phyloP scores from a whole-genome alignment of 2,329 filamentous ascomycete genomes.

The Monilinia fructigena region DNA sequence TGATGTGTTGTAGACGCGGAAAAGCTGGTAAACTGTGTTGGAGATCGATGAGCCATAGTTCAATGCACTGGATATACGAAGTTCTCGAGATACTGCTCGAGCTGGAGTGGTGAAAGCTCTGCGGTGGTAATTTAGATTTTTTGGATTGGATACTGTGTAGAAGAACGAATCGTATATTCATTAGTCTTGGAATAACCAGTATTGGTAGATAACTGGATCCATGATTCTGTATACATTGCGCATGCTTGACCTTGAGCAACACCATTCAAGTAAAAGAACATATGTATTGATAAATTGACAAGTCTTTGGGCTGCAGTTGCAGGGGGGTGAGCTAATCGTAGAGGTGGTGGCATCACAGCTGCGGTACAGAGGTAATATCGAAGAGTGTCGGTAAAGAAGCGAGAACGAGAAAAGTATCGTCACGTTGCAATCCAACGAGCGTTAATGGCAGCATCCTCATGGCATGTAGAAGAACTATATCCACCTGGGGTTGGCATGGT shows the following conservation, averaged over 20 bases:
- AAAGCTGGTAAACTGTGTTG: neutral
- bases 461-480: neutral
- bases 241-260: constrained; percentile 17
- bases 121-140: constrained; percentile 8
- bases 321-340: constrained; percentile 6
- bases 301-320: neutral
- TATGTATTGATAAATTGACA: constrained; percentile 20
- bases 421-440: constrained; percentile 11
- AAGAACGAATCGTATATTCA: neutral
- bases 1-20: neutral
- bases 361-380: constrained; percentile 10
- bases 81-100: neutral
- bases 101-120: too few species aligned
- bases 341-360: constrained; percentile 15
- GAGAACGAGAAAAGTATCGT: constrained; percentile 10
- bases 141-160: constrained; percentile 11
- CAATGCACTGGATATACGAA: neutral
- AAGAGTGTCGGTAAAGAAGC: constrained; percentile 16
- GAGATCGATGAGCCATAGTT: too few species aligned
- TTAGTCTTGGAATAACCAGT: neutral
- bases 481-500: constrained; percentile 26
- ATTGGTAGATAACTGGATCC: constrained; percentile 14
- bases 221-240: constrained; percentile 6
- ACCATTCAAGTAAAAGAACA: constrained; percentile 9
- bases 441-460: constrained; percentile 2